Evolutionary conservation across 139 green algal genomes (phyloP), one percentile per base, ranked within the genome.

Genomic region (Tetratostichococcus sp.): DNA sequence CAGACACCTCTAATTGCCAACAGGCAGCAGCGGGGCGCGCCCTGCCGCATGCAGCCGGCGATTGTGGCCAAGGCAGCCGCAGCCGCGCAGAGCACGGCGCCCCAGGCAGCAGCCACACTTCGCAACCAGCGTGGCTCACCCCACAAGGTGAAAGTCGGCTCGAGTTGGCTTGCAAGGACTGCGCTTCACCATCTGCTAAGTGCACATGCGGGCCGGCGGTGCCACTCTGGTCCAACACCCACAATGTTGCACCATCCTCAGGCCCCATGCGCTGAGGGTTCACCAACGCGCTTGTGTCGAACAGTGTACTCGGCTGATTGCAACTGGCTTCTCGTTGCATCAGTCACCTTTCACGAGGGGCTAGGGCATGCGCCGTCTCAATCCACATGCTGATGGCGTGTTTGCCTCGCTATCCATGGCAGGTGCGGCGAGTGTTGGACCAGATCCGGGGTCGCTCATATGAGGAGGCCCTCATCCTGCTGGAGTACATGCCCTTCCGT

Each of bases 401-500:
- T 50, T 50, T 50, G 39, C 39, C 39, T 8, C 14, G 39, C 39
- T 8, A 50, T 8, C 39, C 39, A 50, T 8, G 39, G 71, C 77
- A 97, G 92, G 83, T 97, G 16, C 88, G 94, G 58, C 89, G 94
- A 70, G 87, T 98, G 30, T 81, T 98, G 68, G 93, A 98, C 83
- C 80, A 88, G 34, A 96, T 98, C 77, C 89, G 94, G 26, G 94
- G 94, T 22, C 79, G 88, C 35, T 88, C 81, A 43, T 98, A 97
- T 76, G 94, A 97, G 86, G 92, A 98, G 72, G 92, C 92, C 2
- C 85, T 98, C 57, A 91, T 96, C 78, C 89, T 98, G 26, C 85
- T 97, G 77, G 91, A 97, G 80, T 97, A 96, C 84, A 92, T 97
- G 86, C 94, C 94, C 4, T 97, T 97, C 86, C 77, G 81, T 69